phyloP scores from a whole-genome alignment of 2,329 filamentous ascomycete genomes.

The Neofusicoccum umdonicola region DNA sequence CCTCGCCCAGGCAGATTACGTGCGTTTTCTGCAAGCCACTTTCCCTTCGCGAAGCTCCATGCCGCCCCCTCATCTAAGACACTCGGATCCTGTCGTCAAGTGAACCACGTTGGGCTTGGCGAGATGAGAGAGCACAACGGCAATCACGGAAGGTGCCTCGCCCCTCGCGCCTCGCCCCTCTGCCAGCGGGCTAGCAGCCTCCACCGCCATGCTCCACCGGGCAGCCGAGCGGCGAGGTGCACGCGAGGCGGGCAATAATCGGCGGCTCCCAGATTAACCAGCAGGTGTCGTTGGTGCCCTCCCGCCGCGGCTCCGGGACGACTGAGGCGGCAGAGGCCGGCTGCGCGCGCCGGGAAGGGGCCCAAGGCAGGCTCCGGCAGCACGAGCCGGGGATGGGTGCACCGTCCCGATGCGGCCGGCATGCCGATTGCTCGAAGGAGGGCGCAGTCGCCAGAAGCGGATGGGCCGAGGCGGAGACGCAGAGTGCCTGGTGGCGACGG shows the following conservation, averaged over 20 bases:
- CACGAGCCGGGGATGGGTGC: not conserved
- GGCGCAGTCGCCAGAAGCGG: not conserved
- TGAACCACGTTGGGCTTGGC: not conserved
- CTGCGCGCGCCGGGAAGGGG: not conserved
- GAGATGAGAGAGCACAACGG: constrained; percentile 1
- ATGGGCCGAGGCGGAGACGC: not conserved
- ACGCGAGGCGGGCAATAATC: constrained; percentile 9
- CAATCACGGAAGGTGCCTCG: not conserved
- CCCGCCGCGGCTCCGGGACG: not conserved
- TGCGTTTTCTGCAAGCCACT: constrained; percentile 14
- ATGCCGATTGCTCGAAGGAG: constrained; percentile 8
- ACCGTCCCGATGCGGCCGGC: constrained; percentile 10
- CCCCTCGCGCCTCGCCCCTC: not conserved
- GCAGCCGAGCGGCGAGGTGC: not conserved
- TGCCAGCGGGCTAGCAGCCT: not conserved
- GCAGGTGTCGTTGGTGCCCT: not conserved
- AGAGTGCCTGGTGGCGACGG: not conserved
- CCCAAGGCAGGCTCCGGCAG: constrained; percentile 2
- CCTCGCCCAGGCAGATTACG: constrained; percentile 5
- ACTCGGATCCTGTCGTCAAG: not conserved
- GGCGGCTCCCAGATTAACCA: not conserved
- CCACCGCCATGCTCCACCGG: not conserved
- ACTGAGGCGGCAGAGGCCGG: not conserved
- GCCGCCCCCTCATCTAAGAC: not conserved
- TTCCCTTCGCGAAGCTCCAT: not conserved